phyloP scores from a whole-genome alignment of 805 yeast genomes.

The Candida ovalis region DNA sequence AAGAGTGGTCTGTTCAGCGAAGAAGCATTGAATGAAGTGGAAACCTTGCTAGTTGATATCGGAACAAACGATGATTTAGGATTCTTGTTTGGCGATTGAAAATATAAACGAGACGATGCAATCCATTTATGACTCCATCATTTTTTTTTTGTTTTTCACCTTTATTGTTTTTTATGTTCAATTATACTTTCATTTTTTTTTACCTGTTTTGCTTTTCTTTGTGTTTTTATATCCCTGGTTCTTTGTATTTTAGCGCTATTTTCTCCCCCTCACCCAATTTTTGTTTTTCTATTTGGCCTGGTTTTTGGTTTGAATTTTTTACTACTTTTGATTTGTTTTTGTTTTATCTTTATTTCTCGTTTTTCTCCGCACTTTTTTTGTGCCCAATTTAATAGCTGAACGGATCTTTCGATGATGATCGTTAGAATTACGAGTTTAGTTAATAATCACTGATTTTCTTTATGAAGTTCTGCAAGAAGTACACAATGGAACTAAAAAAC shows the following conservation, averaged over 20 bases:
- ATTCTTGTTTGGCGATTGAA: constrained; percentile 30
- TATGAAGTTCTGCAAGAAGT: not conserved
- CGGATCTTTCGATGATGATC: too few relatives aligned
- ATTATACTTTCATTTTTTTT: not conserved
- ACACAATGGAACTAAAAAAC: not conserved
- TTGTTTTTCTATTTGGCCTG: not conserved
- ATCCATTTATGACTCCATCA: not conserved
- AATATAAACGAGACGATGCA: constrained; percentile 7
- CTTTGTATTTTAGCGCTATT: not conserved
- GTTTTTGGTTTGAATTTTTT: not conserved
- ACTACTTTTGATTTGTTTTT: not conserved
- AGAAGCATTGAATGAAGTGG: constrained; percentile 68
- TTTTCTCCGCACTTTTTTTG: too few relatives aligned
- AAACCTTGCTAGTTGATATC: constrained; percentile 57
- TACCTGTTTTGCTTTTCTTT: not conserved
- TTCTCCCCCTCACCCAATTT: too few relatives aligned
- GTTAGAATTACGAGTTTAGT: not conserved
- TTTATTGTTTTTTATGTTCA: too few relatives aligned
- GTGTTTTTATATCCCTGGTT: not conserved
- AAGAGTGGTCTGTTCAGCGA: constrained; percentile 76
- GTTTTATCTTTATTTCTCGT: too few relatives aligned
- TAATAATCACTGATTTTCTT: not conserved
- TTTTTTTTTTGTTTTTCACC: not conserved
- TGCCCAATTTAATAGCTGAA: too few relatives aligned
- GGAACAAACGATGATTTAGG: constrained; percentile 40